A percentile compares a stretch with the other conserved stretches of the same genome.
These are phyloP conservation scores for Sphaceloma murrayae DNA, from an alignment of 2,329 filamentous ascomycete genomes.

Conservation along the genomic window DNA sequence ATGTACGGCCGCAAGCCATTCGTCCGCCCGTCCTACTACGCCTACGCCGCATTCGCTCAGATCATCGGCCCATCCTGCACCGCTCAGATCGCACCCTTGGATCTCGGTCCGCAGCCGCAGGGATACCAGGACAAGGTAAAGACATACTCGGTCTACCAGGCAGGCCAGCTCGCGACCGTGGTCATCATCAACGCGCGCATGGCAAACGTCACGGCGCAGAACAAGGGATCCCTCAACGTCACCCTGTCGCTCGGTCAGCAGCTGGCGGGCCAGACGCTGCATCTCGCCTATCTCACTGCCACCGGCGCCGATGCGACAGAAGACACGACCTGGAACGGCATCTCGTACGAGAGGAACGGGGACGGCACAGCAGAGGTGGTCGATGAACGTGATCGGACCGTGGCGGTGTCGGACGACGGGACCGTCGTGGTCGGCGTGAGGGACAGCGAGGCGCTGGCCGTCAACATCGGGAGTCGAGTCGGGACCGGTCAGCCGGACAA, in stretches of 20 bases:
- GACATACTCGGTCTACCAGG: constrained; percentile 39
- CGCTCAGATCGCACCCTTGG: constrained; percentile 35
- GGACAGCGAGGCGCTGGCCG: constrained; percentile 40
- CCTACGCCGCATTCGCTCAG: constrained; percentile 43
- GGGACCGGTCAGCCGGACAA: constrained; percentile 21
- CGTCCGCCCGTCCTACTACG: constrained; percentile 44
- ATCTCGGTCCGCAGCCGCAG: constrained; percentile 26
- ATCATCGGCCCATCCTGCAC: constrained; percentile 40
- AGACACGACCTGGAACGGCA: constrained; percentile 40
- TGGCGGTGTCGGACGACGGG: constrained; percentile 29
- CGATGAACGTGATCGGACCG: constrained; percentile 27
- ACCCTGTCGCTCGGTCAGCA: constrained; percentile 32
- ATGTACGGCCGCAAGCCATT: constrained; percentile 25
- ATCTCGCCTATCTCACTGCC: constrained; percentile 40
- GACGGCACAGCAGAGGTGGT: constrained; percentile 34
- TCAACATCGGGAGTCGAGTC: constrained; percentile 35
- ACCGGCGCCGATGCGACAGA: constrained; percentile 36
- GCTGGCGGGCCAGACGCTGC: constrained; percentile 36
- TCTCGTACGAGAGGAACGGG: constrained; percentile 34
- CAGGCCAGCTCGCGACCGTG: constrained; percentile 34
- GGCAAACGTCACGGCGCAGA: constrained; percentile 32
- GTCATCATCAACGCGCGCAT: constrained; percentile 40
- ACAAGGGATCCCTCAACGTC: constrained; percentile 35
- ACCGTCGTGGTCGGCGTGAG: constrained; percentile 31
- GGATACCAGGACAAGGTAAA: constrained; percentile 36